phyloP scores from a whole-genome alignment of 2,329 filamentous ascomycete species.

The Alternaria panax region DNA sequence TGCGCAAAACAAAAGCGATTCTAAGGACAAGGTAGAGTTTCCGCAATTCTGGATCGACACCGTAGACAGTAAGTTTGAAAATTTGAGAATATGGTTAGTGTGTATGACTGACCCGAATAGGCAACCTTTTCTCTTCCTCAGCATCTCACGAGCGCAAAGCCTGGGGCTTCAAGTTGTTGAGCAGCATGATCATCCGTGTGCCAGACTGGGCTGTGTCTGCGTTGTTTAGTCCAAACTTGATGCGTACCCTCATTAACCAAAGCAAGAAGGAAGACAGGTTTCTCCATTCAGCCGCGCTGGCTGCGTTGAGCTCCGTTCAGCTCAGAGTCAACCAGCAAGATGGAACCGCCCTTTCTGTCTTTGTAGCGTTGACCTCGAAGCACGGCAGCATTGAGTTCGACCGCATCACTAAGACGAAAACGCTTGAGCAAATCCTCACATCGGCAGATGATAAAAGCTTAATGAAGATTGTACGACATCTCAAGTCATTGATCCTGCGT shows the following conservation, averaged over 20 bases:
- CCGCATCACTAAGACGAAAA: slow-evolving; percentile 83
- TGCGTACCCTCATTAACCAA: slow-evolving; percentile 59
- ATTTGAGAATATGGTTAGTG: background rate
- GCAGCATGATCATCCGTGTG: slow-evolving; percentile 70
- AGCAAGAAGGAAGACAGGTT: slow-evolving; percentile 46
- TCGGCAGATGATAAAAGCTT: slow-evolving; percentile 62
- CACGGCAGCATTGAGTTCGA: slow-evolving; percentile 83
- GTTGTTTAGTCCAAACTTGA: slow-evolving; percentile 84
- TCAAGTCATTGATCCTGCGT: slow-evolving; percentile 56
- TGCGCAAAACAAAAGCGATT: slow-evolving; percentile 30
- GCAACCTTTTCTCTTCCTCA: slow-evolving; percentile 80
- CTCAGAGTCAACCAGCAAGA: slow-evolving; percentile 66
- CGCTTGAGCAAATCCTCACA: slow-evolving; percentile 75
- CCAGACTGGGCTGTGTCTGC: slow-evolving; percentile 59
- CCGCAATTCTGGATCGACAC: slow-evolving; percentile 84
- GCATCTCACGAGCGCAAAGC: slow-evolving; percentile 90
- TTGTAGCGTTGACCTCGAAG: slow-evolving; percentile 73
- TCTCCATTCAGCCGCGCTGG: slow-evolving; percentile 73
- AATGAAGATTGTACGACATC: slow-evolving; percentile 60
- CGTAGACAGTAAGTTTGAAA: slow-evolving; percentile 75
- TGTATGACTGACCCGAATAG: slow-evolving; percentile 54
- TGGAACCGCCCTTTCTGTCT: slow-evolving; percentile 64
- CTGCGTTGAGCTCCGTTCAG: slow-evolving; percentile 76
- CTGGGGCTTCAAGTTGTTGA: slow-evolving; percentile 88
- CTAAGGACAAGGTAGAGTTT: slow-evolving; percentile 61